phyloP scores from a whole-genome alignment of 2,329 filamentous ascomycete species.

The Hypoxylon sp. region DNA sequence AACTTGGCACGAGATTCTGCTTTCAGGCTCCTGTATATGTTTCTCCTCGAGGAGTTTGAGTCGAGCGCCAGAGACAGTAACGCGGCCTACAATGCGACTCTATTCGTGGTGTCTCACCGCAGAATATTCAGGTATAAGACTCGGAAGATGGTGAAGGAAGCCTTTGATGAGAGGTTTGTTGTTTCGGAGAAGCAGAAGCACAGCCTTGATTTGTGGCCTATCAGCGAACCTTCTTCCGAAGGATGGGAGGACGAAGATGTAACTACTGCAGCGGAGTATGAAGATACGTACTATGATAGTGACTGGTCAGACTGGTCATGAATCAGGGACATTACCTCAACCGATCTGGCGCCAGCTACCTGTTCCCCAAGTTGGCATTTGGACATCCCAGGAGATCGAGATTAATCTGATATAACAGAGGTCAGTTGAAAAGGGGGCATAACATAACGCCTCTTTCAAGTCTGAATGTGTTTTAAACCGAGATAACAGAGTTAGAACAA shows the following conservation, averaged over 20 bases:
- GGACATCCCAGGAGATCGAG: neutral
- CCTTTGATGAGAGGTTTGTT: slow-evolving; percentile 23
- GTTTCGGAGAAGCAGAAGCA: slow-evolving; percentile 21
- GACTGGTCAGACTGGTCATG: slow-evolving; percentile 11
- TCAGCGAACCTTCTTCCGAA: neutral
- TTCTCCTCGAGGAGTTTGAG: slow-evolving; percentile 19
- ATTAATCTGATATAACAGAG: neutral
- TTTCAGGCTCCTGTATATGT: slow-evolving; percentile 21
- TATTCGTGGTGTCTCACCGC: slow-evolving; percentile 22
- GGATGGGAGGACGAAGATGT: neutral
- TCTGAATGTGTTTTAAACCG: no score
- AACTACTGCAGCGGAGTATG: slow-evolving; percentile 1
- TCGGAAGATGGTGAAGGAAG: slow-evolving; percentile 21
- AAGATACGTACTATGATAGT: neutral
- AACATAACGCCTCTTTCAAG: slow-evolving; percentile 45
- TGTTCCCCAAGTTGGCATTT: neutral
- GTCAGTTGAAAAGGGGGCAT: slow-evolving; percentile 49
- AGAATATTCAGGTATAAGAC: slow-evolving; percentile 15
- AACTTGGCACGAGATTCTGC: slow-evolving; percentile 22
- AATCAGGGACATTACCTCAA: neutral
- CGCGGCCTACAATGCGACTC: slow-evolving; percentile 11
- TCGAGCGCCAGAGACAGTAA: slow-evolving; percentile 6
- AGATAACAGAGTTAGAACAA: no score
- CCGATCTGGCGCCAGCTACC: neutral
- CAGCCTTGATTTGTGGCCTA: neutral